Conservation (phyloP, 1,139 yeast species). For the Pichia sp. region DNA sequence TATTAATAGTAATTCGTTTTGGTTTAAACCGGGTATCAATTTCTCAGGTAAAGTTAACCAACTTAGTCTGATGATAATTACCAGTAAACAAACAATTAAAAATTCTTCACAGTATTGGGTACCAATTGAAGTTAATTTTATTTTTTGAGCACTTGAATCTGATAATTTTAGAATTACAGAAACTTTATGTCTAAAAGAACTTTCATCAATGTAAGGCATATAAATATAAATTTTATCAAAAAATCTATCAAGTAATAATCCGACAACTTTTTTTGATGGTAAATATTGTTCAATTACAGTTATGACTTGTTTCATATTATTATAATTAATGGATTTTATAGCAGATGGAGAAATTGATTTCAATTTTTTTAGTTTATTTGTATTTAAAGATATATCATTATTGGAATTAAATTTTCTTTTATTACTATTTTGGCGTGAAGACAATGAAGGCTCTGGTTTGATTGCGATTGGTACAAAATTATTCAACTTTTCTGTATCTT, state of each 20-base stretch:
- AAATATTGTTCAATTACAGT: slow-evolving; percentile 36
- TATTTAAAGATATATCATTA: neutral
- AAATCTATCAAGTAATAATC: slow-evolving; percentile 35
- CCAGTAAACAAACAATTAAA: slow-evolving; percentile 35
- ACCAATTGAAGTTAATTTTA: slow-evolving; percentile 27
- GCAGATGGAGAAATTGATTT: slow-evolving; percentile 27
- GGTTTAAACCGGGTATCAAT: slow-evolving; percentile 17
- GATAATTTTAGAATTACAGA: slow-evolving; percentile 30
- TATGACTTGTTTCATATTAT: slow-evolving; percentile 30
- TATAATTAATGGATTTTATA: slow-evolving; percentile 28
- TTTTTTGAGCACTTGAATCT: slow-evolving; percentile 28
- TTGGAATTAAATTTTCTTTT: slow-evolving; percentile 3
- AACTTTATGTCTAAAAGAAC: slow-evolving; percentile 30
- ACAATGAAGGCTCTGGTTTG: slow-evolving; percentile 12
- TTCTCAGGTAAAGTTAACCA: slow-evolving; percentile 42
- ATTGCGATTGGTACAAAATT: slow-evolving; percentile 20
- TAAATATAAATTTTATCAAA: slow-evolving; percentile 36
- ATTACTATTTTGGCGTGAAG: slow-evolving; percentile 14
- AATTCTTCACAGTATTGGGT: slow-evolving; percentile 32
- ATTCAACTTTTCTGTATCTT: slow-evolving; percentile 16
- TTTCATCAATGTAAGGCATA: slow-evolving; percentile 37
- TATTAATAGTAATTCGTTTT: slow-evolving; percentile 27
- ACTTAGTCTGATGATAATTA: slow-evolving; percentile 43
- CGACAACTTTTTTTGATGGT: slow-evolving; percentile 33
- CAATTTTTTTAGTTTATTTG: slow-evolving; percentile 17